Conservation (phyloP, 2,329 filamentous ascomycete species). For the Xylariaceae sp. region DNA sequence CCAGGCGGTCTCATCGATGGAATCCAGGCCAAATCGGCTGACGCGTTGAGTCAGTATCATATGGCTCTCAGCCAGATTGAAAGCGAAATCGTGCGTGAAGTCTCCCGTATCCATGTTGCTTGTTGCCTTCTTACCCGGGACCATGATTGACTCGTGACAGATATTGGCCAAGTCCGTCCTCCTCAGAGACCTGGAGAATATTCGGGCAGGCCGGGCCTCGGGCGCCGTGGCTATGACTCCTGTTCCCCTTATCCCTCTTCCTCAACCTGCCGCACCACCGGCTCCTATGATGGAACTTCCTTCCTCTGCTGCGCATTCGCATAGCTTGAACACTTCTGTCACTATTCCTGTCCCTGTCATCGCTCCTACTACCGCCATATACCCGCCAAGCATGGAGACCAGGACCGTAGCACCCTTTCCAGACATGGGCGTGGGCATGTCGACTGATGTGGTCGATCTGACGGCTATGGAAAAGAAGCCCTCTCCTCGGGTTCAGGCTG, state of each 20-base stretch:
- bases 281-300: slow-evolving; percentile 35
- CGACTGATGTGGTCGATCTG: slow-evolving; percentile 30
- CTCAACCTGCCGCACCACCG: slow-evolving; percentile 23
- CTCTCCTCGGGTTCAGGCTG: slow-evolving; percentile 26
- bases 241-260: slow-evolving; percentile 17
- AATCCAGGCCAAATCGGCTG: slow-evolving; percentile 40
- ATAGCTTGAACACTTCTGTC: slow-evolving; percentile 26
- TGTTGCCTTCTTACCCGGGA: background rate
- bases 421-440: slow-evolving; percentile 49
- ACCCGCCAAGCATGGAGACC: slow-evolving; percentile 34
- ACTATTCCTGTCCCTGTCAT: background rate
- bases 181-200: slow-evolving; percentile 47
- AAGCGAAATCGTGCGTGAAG: slow-evolving; percentile 45
- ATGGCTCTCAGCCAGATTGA: slow-evolving; percentile 52
- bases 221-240: slow-evolving; percentile 8
- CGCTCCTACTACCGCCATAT: slow-evolving; percentile 19
- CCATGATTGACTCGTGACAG: slow-evolving; percentile 30
- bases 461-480: slow-evolving; percentile 26
- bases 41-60: slow-evolving; percentile 47
- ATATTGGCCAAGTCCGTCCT: slow-evolving; percentile 51
- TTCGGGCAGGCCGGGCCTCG: slow-evolving; percentile 31
- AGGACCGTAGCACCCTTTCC: slow-evolving; percentile 50
- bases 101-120: background rate
- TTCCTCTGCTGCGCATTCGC: slow-evolving; percentile 33
- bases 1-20: slow-evolving; percentile 35